Evolutionary conservation across 371 early-diverging fungal species (phyloP), one percentile per base, ranked within the genome.

Genomic region (Mortierella sp.): DNA sequence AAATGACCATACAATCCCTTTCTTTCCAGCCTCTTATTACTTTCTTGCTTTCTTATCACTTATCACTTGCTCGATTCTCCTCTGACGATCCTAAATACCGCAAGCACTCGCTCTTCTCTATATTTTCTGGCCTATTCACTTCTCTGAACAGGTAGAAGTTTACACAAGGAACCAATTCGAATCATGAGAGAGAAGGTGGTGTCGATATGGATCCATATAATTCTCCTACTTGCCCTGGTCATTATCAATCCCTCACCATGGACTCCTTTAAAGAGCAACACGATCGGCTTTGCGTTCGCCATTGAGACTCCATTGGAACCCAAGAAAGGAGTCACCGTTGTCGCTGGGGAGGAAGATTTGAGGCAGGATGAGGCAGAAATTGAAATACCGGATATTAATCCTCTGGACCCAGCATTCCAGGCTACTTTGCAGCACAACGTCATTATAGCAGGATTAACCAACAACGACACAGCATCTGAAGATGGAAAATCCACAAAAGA

Each of bases 191-290:
- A 5, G 19, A 19, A 6, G 15, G 1, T 23, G 23, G 42, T 57
- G 40, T 55, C 40, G 28, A 23, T 58, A 15, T 54, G 54, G 56
- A 43, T 64, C 54, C 63, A 64, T 10, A 6, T 60, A 29, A 47
- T 35, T 31, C 53, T 65, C 42, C n/a, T 65, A 31, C n/a, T 75
- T 2, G 23, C 70, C 17, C 34, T 70, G 22, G 22, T 37, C n/a
- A 54, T 51, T 26, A 49, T 67, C 60, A 63, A 56, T 32, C 63
- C 67, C 2, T 71, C 68, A 42, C 68, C 76, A 34, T 71, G 72
- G 76, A 60, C 58, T 37, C 54, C 64, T 43, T 64, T 56, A 66
- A 75, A 65, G 28, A 70, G 75, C n/a, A 75, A 55, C 75, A 60
- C 61, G 0, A 75, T 75, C 55, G 51, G 32, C 9, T 54, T 62